These are phyloP conservation scores for Ophiostoma himal-ulmi DNA, from an alignment of 2,329 filamentous ascomycete species.

Conservation along the genomic window DNA sequence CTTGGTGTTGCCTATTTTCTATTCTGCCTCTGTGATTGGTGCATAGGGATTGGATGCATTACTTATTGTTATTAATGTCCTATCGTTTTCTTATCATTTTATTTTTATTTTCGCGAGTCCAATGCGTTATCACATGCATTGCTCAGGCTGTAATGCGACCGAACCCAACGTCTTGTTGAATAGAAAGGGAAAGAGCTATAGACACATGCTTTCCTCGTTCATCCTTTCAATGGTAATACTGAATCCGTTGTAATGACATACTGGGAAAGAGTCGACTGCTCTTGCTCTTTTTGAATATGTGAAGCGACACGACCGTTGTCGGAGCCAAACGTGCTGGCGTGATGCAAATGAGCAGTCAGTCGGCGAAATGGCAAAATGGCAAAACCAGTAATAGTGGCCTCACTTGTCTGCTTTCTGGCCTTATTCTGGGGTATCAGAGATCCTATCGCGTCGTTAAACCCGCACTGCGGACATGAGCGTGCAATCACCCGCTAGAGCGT, in stretches of 20 bases:
- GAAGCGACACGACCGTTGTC: not conserved
- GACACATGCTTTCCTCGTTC: not conserved
- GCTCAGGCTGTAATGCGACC: not conserved
- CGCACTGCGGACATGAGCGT: constrained; percentile 1
- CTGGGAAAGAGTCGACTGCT: not conserved
- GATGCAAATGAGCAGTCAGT: not conserved
- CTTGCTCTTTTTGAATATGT: not conserved
- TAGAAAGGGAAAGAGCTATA: not conserved
- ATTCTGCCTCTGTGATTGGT: not conserved
- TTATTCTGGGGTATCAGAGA: not conserved
- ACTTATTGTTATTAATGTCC: not conserved
- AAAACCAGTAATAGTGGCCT: not conserved
- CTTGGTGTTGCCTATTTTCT: not conserved
- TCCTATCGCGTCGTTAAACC: not conserved
- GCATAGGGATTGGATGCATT: not conserved
- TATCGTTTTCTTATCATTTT: not conserved
- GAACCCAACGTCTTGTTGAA: not conserved
- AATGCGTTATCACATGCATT: not conserved
- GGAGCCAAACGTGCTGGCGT: constrained; percentile 5
- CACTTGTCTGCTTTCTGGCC: constrained; percentile 13
- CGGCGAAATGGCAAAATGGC: not conserved
- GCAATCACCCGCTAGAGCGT: constrained; percentile 5
- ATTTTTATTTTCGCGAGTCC: not conserved
- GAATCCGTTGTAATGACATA: not conserved
- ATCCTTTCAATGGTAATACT: not conserved